A percentile compares a stretch with the other conserved stretches of the same genome.
These are phyloP conservation scores for Niebla homalea DNA, from an alignment of 495 filamentous ascomycete genomes.

Conservation along the genomic window DNA sequence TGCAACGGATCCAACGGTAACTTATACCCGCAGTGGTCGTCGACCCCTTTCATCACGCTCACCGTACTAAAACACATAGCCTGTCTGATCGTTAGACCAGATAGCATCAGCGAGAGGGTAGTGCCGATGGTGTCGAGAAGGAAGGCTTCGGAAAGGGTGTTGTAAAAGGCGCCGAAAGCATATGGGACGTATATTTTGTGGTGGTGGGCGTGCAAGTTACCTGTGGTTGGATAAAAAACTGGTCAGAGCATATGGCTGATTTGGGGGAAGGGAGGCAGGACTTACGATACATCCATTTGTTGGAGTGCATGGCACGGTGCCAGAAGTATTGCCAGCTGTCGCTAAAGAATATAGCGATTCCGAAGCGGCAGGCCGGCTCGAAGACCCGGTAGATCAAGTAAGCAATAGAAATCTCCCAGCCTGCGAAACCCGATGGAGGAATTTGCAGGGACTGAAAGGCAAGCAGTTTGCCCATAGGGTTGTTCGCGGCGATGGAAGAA, in stretches of 20 bases:
- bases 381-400: constrained; percentile 65
- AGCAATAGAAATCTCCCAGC: constrained; percentile 65
- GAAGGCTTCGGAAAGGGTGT: constrained; percentile 82
- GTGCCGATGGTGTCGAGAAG: constrained; percentile 83
- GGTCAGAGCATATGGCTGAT: not conserved
- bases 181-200: constrained; percentile 95
- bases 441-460: not conserved
- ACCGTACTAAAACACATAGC: constrained; percentile 73
- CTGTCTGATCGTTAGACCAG: constrained; percentile 65
- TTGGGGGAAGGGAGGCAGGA: constrained; percentile 9
- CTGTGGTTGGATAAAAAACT: not conserved
- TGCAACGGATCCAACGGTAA: constrained; percentile 93
- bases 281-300: constrained; percentile 90
- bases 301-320: constrained; percentile 87
- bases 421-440: constrained; percentile 27
- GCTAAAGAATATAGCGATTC: constrained; percentile 54
- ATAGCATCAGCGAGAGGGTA: constrained; percentile 62
- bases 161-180: constrained; percentile 93
- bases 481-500: not conserved
- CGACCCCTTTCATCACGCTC: constrained; percentile 87
- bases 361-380: constrained; percentile 61
- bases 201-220: constrained; percentile 73
- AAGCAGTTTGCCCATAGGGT: not conserved
- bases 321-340: constrained; percentile 97
- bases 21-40: constrained; percentile 93